A percentile compares a stretch with the other conserved stretches of the same genome.
Conservation (phyloP, 768 basidiomycete species). For the Tylopilus sp. region DNA sequence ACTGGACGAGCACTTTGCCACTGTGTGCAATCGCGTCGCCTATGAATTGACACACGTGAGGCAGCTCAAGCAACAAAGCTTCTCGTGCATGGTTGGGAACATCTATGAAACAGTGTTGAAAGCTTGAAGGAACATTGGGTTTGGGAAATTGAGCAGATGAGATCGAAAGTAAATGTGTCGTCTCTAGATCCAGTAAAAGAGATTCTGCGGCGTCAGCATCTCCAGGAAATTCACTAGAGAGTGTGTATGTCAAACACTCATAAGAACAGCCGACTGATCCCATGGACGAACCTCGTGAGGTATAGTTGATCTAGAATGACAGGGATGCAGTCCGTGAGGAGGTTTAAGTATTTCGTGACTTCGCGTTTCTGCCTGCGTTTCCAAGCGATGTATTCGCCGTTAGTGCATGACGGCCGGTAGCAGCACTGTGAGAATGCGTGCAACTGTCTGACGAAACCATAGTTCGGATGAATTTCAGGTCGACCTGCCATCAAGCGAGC, state of each 20-base stretch:
- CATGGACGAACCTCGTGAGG: conserved; percentile 43
- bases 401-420: conserved; percentile 40
- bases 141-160: conserved; percentile 46
- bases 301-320: conserved; percentile 49
- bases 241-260: neutral
- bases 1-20: conserved; percentile 54
- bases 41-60: conserved; percentile 45
- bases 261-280: neutral
- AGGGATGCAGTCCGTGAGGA: conserved; percentile 48
- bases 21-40: conserved; percentile 37
- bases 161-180: conserved; percentile 53
- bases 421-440: conserved; percentile 50
- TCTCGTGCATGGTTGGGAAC: conserved; percentile 38
- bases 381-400: conserved; percentile 54
- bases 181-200: conserved; percentile 47
- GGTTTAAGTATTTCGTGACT: conserved; percentile 49
- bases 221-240: conserved; percentile 51
- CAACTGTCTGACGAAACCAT: conserved; percentile 57
- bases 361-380: conserved; percentile 52
- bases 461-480: conserved; percentile 38
- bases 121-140: conserved; percentile 27
- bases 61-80: conserved; percentile 44
- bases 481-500: conserved; percentile 28
- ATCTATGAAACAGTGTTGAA: conserved; percentile 42
- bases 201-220: conserved; percentile 48